Evolutionary conservation across 169 alveolate genomes (phyloP).

Genomic region (Cryptosporidium ubiquitum): DNA sequence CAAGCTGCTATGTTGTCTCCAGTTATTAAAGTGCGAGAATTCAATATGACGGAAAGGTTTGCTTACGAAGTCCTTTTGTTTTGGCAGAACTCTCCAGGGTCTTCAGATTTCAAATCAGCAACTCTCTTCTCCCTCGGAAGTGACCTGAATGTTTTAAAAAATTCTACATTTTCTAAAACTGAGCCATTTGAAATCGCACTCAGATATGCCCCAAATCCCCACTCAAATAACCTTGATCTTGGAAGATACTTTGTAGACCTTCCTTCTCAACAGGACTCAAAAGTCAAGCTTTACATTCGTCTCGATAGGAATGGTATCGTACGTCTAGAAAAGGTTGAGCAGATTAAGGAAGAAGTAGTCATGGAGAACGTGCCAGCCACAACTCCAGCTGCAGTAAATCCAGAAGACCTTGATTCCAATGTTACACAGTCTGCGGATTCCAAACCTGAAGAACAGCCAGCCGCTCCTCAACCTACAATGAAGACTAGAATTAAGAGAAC

Average conservation of each 20-base stretch:
- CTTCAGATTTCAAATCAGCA: slow-evolving; percentile 75
- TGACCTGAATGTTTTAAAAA: slow-evolving; percentile 81
- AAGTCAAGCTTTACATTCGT: slow-evolving; percentile 78
- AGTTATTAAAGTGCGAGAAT: slow-evolving; percentile 85
- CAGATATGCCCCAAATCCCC: slow-evolving; percentile 75
- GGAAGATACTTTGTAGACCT: slow-evolving; percentile 51
- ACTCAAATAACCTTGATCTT: slow-evolving; percentile 13
- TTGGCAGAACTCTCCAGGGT: slow-evolving; percentile 79
- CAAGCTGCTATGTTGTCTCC: slow-evolving; percentile 91
- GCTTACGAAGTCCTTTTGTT: slow-evolving; percentile 81
- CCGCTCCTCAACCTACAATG: slow-evolving; percentile 28
- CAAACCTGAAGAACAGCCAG: slow-evolving; percentile 17
- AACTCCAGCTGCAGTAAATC: slow-evolving; percentile 38
- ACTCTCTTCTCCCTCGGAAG: slow-evolving; percentile 80
- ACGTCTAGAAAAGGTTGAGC: slow-evolving; percentile 78
- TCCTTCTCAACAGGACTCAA: slow-evolving; percentile 78
- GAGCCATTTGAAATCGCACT: slow-evolving; percentile 83
- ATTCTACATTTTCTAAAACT: slow-evolving; percentile 81
- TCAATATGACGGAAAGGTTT: slow-evolving; percentile 83
- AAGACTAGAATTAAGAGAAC: slow-evolving; percentile 66
- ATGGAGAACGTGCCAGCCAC: slow-evolving; percentile 82
- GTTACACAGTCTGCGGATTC: not conserved
- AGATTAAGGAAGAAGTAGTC: slow-evolving; percentile 80
- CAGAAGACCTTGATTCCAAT: not conserved
- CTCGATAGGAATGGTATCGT: slow-evolving; percentile 80